phyloP scores from a whole-genome alignment of 2,329 filamentous ascomycete genomes.

The Plenodomus biglobosus region DNA sequence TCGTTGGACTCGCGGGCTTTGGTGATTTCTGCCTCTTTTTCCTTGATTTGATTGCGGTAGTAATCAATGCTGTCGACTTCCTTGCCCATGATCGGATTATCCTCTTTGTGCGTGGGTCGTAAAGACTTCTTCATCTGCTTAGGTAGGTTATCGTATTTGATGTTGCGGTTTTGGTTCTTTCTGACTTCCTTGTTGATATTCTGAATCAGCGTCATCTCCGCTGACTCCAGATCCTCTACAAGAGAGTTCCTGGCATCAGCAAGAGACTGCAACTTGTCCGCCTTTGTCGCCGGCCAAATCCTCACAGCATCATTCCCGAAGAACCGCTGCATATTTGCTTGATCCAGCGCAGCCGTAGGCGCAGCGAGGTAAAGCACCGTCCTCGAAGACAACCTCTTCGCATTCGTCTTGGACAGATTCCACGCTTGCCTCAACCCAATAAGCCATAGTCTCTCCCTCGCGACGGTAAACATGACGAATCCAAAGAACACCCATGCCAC shows the following conservation, averaged over 20 bases:
- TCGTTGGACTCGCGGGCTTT: constrained; percentile 68
- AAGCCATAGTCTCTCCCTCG: constrained; percentile 86
- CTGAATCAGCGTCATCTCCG: constrained; percentile 83
- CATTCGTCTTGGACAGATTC: constrained; percentile 79
- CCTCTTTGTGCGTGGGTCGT: constrained; percentile 41
- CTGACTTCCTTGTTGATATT: constrained; percentile 73
- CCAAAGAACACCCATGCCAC: constrained; percentile 79
- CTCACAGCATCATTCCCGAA: constrained; percentile 80
- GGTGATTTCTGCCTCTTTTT: constrained; percentile 71
- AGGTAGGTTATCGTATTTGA: constrained; percentile 54
- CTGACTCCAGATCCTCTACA: constrained; percentile 79
- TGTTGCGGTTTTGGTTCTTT: constrained; percentile 53
- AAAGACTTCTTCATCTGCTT: constrained; percentile 65
- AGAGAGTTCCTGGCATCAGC: constrained; percentile 80
- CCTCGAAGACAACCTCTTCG: constrained; percentile 82
- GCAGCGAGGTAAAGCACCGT: constrained; percentile 90
- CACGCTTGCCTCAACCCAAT: constrained; percentile 93
- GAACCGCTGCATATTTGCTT: constrained; percentile 73
- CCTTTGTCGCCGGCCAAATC: constrained; percentile 81
- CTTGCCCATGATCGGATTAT: constrained; percentile 64
- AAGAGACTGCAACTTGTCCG: constrained; percentile 73
- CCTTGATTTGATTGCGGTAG: constrained; percentile 75
- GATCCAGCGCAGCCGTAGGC: constrained; percentile 74
- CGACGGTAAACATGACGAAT: constrained; percentile 86
- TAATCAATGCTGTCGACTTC: constrained; percentile 96